phyloP scores from a whole-genome alignment of 2,329 filamentous ascomycete genomes.

The Sporothrix humicola region DNA sequence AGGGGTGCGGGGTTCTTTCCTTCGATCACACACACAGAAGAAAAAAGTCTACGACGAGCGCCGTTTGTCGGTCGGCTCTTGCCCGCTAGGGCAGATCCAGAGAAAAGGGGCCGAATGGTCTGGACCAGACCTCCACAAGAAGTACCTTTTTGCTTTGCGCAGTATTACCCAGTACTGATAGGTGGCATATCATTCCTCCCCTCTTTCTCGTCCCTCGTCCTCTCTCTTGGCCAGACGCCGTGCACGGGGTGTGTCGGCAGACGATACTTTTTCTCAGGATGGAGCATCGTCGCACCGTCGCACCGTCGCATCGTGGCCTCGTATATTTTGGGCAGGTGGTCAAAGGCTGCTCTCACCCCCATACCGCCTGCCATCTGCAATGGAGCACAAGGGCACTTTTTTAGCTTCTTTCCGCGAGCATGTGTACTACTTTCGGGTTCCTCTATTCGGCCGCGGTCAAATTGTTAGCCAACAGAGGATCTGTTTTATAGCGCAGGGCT shows the following conservation, averaged over 20 bases:
- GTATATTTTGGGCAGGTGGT: conserved; percentile 14
- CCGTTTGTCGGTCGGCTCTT: conserved; percentile 10
- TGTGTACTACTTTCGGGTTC: neutral
- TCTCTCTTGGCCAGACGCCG: neutral
- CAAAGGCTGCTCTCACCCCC: neutral
- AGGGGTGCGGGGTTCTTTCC: conserved; percentile 24
- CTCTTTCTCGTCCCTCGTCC: neutral
- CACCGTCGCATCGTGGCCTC: conserved; percentile 8
- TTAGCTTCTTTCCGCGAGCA: neutral
- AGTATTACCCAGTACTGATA: neutral
- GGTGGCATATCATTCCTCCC: conserved; percentile 26
- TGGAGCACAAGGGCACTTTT: conserved; percentile 9
- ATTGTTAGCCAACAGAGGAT: too few species aligned
- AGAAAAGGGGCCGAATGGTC: neutral
- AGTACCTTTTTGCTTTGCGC: neutral
- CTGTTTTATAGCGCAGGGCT: conserved; percentile 12
- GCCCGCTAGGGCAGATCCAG: neutral
- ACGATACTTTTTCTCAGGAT: neutral
- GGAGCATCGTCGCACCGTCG: conserved; percentile 23
- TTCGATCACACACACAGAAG: neutral
- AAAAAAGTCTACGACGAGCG: neutral
- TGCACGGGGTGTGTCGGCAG: conserved; percentile 5
- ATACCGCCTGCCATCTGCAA: conserved; percentile 2
- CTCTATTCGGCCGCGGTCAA: too few species aligned
- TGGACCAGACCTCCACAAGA: neutral